Evolutionary conservation across 1,139 yeast genomes (phyloP).

Genomic region (Suhomyces terraborum): DNA sequence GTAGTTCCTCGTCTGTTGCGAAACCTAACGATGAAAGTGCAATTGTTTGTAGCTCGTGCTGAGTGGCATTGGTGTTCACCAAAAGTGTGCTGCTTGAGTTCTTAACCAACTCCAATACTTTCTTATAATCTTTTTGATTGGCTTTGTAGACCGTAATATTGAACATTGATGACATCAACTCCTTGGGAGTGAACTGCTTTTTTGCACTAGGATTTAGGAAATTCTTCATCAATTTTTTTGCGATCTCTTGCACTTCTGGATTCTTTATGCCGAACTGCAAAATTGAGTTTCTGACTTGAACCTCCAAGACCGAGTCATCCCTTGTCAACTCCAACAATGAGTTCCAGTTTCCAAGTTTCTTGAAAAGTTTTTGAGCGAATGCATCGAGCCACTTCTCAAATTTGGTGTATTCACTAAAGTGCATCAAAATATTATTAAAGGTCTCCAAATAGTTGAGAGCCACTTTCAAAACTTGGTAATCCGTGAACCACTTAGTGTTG

Average conservation of each 20-base stretch:
- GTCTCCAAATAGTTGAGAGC: constrained; percentile 38
- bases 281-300: constrained; percentile 42
- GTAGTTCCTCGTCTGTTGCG: constrained; percentile 44
- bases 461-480: constrained; percentile 31
- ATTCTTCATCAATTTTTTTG: constrained; percentile 43
- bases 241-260: constrained; percentile 33
- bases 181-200: constrained; percentile 48
- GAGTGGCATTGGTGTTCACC: constrained; percentile 33
- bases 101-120: constrained; percentile 52
- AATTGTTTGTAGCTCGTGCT: constrained; percentile 49
- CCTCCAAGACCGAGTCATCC: constrained; percentile 31
- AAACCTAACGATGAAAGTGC: constrained; percentile 59
- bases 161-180: constrained; percentile 38
- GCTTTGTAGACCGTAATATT: constrained; percentile 38
- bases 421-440: constrained; percentile 31
- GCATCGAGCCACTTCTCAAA: constrained; percentile 28
- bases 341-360: constrained; percentile 31
- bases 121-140: constrained; percentile 56
- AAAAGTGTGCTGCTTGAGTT: constrained; percentile 43
- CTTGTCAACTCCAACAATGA: constrained; percentile 11
- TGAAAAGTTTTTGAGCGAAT: constrained; percentile 23
- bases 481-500: constrained; percentile 22
- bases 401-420: constrained; percentile 27
- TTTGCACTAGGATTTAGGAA: constrained; percentile 52
- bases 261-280: constrained; percentile 37